phyloP scores from a whole-genome alignment of 2,329 filamentous ascomycete genomes.

The Talaromyces pinophilus region DNA sequence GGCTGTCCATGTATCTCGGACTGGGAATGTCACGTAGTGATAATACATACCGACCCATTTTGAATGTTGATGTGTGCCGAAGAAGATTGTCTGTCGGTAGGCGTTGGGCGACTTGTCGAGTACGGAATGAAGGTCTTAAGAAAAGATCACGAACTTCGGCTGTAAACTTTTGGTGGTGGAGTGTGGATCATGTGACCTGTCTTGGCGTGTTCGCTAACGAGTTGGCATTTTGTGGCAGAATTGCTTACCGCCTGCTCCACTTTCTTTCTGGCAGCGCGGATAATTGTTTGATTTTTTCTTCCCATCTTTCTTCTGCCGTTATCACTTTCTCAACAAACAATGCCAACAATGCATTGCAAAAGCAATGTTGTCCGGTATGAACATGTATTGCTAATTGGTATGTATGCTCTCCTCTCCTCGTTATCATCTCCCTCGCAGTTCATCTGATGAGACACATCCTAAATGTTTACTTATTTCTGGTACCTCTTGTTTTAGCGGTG shows the following conservation, averaged over 20 bases:
- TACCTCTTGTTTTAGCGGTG: conserved; percentile 92
- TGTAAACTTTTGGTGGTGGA: conserved; percentile 16
- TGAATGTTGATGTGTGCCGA: conserved; percentile 24
- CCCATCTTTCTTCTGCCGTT: background rate
- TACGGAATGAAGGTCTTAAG: background rate
- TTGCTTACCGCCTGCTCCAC: background rate
- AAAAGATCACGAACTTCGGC: conserved; percentile 11
- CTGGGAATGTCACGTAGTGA: background rate
- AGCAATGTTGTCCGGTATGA: background rate
- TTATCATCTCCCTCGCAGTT: conserved; percentile 17
- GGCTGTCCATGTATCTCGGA: background rate
- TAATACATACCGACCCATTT: conserved; percentile 27
- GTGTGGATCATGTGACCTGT: conserved; percentile 26
- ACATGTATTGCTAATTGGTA: background rate
- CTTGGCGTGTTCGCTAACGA: conserved; percentile 22
- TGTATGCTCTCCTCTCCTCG: background rate
- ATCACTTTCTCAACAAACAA: background rate
- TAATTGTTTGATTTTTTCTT: conserved; percentile 3
- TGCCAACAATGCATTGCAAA: background rate
- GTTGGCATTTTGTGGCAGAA: background rate
- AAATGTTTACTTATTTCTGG: conserved; percentile 71
- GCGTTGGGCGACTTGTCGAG: conserved; percentile 25
- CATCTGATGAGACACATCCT: conserved; percentile 70
- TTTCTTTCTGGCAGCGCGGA: background rate
- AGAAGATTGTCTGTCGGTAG: conserved; percentile 21